phyloP scores from a whole-genome alignment of 257 asterid genomes.

The Ilex asprella region DNA sequence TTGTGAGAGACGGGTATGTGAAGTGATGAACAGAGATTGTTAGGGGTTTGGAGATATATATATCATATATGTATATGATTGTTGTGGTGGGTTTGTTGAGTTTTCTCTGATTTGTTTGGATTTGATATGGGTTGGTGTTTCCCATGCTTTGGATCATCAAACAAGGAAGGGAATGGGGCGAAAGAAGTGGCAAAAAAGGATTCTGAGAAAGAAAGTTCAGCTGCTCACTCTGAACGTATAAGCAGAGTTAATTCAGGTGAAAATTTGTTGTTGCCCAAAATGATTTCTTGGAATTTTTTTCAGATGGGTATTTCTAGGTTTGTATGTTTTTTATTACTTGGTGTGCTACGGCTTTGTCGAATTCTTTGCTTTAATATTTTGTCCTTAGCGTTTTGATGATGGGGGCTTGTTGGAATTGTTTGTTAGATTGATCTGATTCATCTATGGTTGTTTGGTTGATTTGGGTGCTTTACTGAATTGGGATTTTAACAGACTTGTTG shows the following conservation, averaged over 20 bases:
- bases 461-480: not conserved
- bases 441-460: not conserved
- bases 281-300: not conserved
- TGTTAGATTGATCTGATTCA: not conserved
- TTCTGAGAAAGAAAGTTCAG: not conserved
- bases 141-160: constrained; percentile 2
- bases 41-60: not conserved
- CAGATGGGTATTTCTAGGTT: not conserved
- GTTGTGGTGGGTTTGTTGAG: not conserved
- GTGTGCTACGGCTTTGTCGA: not conserved
- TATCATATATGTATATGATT: not conserved
- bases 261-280: not conserved
- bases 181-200: not conserved
- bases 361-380: not conserved
- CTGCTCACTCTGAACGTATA: not conserved
- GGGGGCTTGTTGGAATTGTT: not conserved
- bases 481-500: not conserved
- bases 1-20: not conserved
- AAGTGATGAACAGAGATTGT: not conserved
- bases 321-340: not conserved
- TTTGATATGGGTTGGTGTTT: constrained; percentile 3
- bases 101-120: not conserved
- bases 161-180: not conserved
- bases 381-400: not conserved
- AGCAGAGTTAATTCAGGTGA: not conserved